phyloP scores from a whole-genome alignment of 73 alveolate genomes.

The Symbiodinium natans region DNA sequence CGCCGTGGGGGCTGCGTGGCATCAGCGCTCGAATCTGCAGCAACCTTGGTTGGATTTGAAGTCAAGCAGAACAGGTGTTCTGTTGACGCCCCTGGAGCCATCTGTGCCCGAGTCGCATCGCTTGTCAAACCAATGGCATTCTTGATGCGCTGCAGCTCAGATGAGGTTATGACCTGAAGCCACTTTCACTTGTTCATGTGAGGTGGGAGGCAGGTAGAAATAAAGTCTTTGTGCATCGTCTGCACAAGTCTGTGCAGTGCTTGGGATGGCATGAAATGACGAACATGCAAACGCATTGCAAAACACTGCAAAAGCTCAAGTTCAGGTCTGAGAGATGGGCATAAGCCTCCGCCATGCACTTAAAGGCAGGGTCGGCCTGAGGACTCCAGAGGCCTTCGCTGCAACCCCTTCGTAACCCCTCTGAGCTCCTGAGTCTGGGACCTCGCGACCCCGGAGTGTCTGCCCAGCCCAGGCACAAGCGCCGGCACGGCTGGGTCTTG shows the following conservation, averaged over 20 bases:
- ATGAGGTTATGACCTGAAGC: constrained; percentile 44
- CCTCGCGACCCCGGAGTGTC: background rate
- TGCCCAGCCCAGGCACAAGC: constrained; percentile 1
- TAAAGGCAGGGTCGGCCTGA: background rate
- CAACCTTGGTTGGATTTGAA: background rate
- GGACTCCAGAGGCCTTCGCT: background rate
- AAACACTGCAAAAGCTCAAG: too few relatives aligned
- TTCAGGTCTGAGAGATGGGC: background rate
- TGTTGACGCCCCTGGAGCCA: too few relatives aligned
- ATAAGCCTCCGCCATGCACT: constrained; percentile 8
- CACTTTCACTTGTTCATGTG: too few relatives aligned
- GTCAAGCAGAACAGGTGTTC: too few relatives aligned
- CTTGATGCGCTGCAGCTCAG: constrained; percentile 82
- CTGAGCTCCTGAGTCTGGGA: background rate
- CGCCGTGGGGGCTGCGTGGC: background rate
- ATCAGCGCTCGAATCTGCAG: background rate
- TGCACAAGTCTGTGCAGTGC: too few relatives aligned
- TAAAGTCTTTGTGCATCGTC: too few relatives aligned
- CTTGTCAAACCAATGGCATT: constrained; percentile 69
- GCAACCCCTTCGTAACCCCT: background rate
- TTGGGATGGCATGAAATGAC: too few relatives aligned
- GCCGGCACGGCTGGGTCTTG: constrained; percentile 17
- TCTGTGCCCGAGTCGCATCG: background rate
- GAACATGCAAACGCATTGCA: too few relatives aligned
- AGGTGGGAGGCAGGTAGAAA: too few relatives aligned